Evolutionary conservation across 371 early-diverging fungal genomes (phyloP), one percentile per base, ranked within the genome.

Genomic region (Entomophthora muscae): DNA sequence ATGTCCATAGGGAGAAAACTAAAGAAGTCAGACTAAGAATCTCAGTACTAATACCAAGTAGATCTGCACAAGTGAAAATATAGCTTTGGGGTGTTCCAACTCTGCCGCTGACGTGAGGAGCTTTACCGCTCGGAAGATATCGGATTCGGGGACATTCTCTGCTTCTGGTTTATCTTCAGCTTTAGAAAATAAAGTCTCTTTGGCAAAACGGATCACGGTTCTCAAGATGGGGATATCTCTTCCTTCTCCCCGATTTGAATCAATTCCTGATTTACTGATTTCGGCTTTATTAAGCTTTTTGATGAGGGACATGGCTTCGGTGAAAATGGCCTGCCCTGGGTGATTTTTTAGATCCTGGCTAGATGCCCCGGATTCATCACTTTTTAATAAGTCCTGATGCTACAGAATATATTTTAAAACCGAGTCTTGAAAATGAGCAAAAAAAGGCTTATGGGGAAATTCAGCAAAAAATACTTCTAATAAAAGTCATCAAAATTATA

Each of bases 1-100:
- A 64, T 79, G 76, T 1, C 81, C 79, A 67, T 81, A 78, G 62
- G 26, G 12, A 51, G 17, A 27, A 56, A 3, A 64, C 23, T 26
- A 42, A 10, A 42, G 5, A 5, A 42, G 17, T 42, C 42, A 42
- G 42, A 10, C 42, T 5, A 42, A 10, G 5, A 10, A 10, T 42
- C 42, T 42, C n/a, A 42, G 5, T 17, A 42, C 17, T 5, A 42
- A 10, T 42, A 42, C 42, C 42, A 42, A 42, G 42, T 10, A 42
- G 17, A 42, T 42, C 17, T 42, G 42, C 17, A 42, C 42, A 42
- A 42, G 42, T 42, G 42, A 42, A 42, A 42, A 42, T 42, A 42
- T 42, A 5, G 42, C 42, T 42, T 42, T 42, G 10, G 42, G 42
- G 42, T 42, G 42, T 42, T 42, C 42, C 17, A 42, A 42, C 5